Percentiles rank a stretch among this genome's conserved stretches.
Conservation (phyloP, 306 rosid genomes). For the Lagenaria siceraria region DNA sequence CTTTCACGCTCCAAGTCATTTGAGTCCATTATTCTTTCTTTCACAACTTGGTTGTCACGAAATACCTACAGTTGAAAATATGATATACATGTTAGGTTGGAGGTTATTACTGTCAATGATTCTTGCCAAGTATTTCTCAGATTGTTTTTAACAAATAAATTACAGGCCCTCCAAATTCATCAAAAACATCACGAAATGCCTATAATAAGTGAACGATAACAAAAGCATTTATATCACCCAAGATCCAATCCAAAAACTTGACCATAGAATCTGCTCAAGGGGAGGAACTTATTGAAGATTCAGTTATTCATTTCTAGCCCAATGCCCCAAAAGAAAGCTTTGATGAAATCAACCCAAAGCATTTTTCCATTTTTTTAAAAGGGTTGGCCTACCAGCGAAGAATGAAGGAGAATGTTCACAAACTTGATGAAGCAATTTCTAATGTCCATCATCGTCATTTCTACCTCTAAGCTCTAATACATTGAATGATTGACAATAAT, state of each 20-base stretch:
- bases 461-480: neutral
- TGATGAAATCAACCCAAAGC: neutral
- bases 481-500: neutral
- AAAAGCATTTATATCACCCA: neutral
- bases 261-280: neutral
- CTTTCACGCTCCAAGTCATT: constrained; percentile 98
- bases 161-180: neutral
- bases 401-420: neutral
- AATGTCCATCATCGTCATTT: neutral
- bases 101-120: neutral
- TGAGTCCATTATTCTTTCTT: constrained; percentile 97
- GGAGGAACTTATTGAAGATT: neutral
- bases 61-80: constrained; percentile 51
- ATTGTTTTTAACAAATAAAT: neutral
- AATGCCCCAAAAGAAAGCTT: neutral
- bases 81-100: neutral
- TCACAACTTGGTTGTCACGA: constrained; percentile 88
- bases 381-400: neutral
- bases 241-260: neutral
- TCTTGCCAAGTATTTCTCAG: neutral
- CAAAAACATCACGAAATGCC: too few species aligned
- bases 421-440: neutral
- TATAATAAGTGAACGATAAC: neutral
- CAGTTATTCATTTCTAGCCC: neutral
- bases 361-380: neutral